Evolutionary conservation across 2,329 filamentous ascomycete genomes (phyloP).

Genomic region (Cryphonectria radicalis): DNA sequence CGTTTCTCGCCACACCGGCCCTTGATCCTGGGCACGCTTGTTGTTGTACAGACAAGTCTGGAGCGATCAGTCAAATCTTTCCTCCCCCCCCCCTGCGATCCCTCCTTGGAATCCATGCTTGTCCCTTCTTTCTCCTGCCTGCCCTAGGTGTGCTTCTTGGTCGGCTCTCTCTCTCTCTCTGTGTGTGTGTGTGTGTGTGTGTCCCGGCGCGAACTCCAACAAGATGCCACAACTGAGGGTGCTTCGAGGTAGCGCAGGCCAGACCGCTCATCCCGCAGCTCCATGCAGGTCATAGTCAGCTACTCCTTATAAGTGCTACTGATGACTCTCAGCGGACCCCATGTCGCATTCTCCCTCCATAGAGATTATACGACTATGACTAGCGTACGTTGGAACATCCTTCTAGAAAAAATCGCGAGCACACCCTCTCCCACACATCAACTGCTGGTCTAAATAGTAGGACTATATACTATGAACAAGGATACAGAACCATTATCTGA

Average conservation of each 20-base stretch:
- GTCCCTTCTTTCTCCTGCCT: background rate
- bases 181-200: too few species aligned
- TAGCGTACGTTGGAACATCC: conserved; percentile 3
- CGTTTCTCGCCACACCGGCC: conserved; percentile 5
- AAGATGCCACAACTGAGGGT: background rate
- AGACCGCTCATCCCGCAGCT: conserved; percentile 14
- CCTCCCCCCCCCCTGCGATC: background rate
- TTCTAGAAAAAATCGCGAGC: conserved; percentile 3
- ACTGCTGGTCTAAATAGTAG: background rate
- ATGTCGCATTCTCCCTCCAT: conserved; percentile 3
- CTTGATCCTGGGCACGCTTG: background rate
- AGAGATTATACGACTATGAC: background rate
- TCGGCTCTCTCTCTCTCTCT: background rate
- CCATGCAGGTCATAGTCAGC: conserved; percentile 13
- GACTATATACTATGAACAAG: background rate
- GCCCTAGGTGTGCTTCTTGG: background rate
- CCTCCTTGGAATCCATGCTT: background rate
- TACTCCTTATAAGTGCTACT: background rate
- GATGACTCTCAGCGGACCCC: background rate
- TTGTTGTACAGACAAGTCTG: conserved; percentile 5
- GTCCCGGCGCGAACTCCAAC: background rate
- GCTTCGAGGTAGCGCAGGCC: background rate
- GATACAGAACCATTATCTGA: background rate
- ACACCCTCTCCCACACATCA: background rate
- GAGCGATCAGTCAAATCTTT: too few species aligned